These are phyloP conservation scores for Grifola frondosa DNA, from an alignment of 1,284 basidiomycete genomes.

Conservation along the genomic window DNA sequence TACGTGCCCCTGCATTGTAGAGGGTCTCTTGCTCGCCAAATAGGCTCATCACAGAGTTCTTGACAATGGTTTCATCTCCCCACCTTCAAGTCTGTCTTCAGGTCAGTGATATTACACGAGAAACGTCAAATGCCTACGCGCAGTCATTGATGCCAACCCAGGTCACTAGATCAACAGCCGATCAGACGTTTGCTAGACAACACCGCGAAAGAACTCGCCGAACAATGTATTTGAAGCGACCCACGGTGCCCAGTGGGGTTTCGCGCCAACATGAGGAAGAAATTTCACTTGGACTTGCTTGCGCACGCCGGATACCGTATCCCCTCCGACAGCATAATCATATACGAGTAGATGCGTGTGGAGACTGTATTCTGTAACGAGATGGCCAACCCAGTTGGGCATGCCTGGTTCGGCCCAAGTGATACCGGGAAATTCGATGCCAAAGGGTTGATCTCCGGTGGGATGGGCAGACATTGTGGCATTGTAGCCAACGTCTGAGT, in stretches of 20 bases:
- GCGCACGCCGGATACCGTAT: constrained; percentile 38
- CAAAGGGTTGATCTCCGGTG: constrained; percentile 43
- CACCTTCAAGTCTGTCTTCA: neutral
- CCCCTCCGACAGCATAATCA: constrained; percentile 51
- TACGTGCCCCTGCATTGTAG: constrained; percentile 52
- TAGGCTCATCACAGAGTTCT: constrained; percentile 26
- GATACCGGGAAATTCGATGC: constrained; percentile 43
- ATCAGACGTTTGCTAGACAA: neutral
- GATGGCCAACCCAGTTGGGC: constrained; percentile 56
- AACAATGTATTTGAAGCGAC: constrained; percentile 44
- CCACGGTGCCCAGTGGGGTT: constrained; percentile 44
- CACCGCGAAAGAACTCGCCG: constrained; percentile 34
- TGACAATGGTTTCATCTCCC: too few species aligned
- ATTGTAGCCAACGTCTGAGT: constrained; percentile 42
- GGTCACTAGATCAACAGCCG: constrained; percentile 40
- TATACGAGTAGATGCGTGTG: constrained; percentile 43
- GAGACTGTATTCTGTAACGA: constrained; percentile 44
- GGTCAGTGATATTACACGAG: neutral
- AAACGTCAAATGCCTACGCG: too few species aligned
- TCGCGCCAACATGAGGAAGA: constrained; percentile 35
- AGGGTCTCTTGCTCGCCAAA: constrained; percentile 47
- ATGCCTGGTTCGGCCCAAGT: constrained; percentile 43
- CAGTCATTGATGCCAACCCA: constrained; percentile 70
- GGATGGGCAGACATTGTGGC: constrained; percentile 25
- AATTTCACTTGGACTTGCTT: constrained; percentile 41